A percentile compares a stretch with the other conserved stretches of the same genome.
phyloP scores from a whole-genome alignment of 305 asterid genomes.

The Fraxinus sp. region DNA sequence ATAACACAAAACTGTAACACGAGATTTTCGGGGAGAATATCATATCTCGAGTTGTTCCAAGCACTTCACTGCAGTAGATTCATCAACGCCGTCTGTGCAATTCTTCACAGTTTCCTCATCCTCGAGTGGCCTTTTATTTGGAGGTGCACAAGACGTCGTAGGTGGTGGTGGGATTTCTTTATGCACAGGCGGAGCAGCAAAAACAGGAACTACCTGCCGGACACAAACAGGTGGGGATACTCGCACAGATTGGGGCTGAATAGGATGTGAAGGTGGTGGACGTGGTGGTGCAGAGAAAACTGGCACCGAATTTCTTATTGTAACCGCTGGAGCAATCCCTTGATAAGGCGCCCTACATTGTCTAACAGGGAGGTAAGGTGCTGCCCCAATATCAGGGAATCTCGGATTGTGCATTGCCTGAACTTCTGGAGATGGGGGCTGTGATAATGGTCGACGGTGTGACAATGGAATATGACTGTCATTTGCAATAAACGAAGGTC shows the following conservation, averaged over 20 bases:
- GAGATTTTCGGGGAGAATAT: constrained; percentile 26
- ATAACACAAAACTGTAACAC: constrained; percentile 20
- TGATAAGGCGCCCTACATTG: constrained; percentile 45
- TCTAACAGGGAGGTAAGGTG: constrained; percentile 44
- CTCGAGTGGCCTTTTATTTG: constrained; percentile 25
- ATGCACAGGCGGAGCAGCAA: constrained; percentile 35
- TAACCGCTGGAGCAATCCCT: constrained; percentile 60
- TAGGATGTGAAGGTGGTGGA: constrained; percentile 33
- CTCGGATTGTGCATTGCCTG: constrained; percentile 28
- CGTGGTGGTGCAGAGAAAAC: constrained; percentile 71
- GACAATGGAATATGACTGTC: constrained; percentile 31
- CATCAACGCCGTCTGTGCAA: constrained; percentile 39
- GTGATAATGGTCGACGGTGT: constrained; percentile 30
- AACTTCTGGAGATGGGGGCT: constrained; percentile 35
- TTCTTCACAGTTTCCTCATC: constrained; percentile 28
- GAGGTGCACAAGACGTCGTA: constrained; percentile 21
- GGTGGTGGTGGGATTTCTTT: constrained; percentile 26
- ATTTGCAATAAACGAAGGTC: constrained; percentile 29
- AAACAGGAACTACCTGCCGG: constrained; percentile 52
- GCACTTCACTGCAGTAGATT: constrained; percentile 60
- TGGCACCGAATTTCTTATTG: constrained; percentile 60
- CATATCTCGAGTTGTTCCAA: constrained; percentile 73
- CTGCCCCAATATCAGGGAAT: constrained; percentile 34
- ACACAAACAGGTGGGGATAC: constrained; percentile 49
- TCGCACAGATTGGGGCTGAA: constrained; percentile 34